These are phyloP conservation scores for Asterophora parasitica DNA, from an alignment of 768 basidiomycete species.

Conservation along the genomic window DNA sequence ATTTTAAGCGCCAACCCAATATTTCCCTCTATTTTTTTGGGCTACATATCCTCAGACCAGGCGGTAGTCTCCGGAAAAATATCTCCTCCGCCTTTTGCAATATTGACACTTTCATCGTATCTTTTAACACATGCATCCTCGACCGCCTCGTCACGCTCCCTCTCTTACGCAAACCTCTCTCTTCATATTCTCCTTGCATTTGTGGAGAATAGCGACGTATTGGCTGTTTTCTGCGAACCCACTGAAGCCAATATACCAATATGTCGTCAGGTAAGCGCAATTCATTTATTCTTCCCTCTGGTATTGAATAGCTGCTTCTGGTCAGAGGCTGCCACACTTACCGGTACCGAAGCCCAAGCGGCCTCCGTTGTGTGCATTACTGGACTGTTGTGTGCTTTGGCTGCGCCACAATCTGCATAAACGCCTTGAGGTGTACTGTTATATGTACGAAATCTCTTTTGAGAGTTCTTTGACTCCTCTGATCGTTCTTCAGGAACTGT, in stretches of 20 bases:
- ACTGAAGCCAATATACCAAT: conserved; percentile 40
- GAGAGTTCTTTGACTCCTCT: background rate
- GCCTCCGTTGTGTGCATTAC: conserved; percentile 49
- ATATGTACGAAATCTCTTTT: conserved; percentile 38
- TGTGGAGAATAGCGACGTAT: conserved; percentile 43
- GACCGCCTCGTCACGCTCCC: conserved; percentile 48
- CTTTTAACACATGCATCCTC: conserved; percentile 65
- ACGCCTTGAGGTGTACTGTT: conserved; percentile 51
- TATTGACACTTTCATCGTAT: conserved; percentile 60
- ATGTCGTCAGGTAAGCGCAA: conserved; percentile 54
- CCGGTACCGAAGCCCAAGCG: conserved; percentile 34
- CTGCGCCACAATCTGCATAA: conserved; percentile 67
- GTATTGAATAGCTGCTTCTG: background rate
- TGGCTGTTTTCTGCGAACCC: conserved; percentile 42
- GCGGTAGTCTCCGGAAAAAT: conserved; percentile 8
- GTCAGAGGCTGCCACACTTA: conserved; percentile 49
- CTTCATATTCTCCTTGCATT: conserved; percentile 49
- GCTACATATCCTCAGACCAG: conserved; percentile 26
- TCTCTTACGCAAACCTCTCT: conserved; percentile 57
- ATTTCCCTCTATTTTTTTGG: conserved; percentile 45
- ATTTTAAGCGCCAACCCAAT: conserved; percentile 46
- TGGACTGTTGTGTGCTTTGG: conserved; percentile 71
- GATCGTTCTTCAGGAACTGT: conserved; percentile 38
- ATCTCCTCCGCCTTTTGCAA: conserved; percentile 39
- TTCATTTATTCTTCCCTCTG: background rate